Evolutionary conservation across 148 eudicot species (phyloP).

Genomic region (Fagopyrum tataricum): DNA sequence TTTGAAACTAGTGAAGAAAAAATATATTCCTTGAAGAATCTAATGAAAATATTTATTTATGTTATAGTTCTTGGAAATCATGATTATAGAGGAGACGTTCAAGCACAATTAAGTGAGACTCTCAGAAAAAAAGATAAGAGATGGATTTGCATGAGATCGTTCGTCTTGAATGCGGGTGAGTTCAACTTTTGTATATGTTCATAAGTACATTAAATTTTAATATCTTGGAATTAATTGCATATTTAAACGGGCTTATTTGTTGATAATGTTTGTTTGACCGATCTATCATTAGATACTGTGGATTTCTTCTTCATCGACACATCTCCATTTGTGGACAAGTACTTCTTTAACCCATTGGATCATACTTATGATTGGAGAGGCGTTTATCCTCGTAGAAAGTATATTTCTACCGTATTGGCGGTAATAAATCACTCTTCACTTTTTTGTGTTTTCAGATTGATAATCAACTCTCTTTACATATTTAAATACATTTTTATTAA

Average conservation of each 20-base stretch:
- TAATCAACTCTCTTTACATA: no score
- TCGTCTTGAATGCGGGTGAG: conserved; percentile 34
- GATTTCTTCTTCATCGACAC: conserved; percentile 83
- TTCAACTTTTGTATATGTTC: background rate
- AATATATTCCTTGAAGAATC: background rate
- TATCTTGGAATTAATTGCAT: no score
- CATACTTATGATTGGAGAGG: conserved; percentile 76
- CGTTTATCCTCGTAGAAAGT: conserved; percentile 38
- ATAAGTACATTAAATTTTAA: background rate
- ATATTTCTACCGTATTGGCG: conserved; percentile 31
- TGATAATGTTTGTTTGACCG: no score
- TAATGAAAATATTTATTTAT: background rate
- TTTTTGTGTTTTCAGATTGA: no score
- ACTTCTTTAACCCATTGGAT: conserved; percentile 31
- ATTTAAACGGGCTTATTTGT: no score
- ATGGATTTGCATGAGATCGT: conserved; percentile 75
- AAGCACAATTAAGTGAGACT: conserved; percentile 56
- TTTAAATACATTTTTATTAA: no score
- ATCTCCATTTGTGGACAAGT: conserved; percentile 58
- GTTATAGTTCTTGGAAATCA: conserved; percentile 68
- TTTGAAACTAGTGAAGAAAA: background rate
- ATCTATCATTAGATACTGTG: conserved; percentile 33
- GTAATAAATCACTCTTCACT: background rate
- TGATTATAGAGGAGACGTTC: conserved; percentile 74
- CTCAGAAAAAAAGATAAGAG: conserved; percentile 45